phyloP scores from a whole-genome alignment of 2,329 filamentous ascomycete species.

The Dothiorella sarmentorum region DNA sequence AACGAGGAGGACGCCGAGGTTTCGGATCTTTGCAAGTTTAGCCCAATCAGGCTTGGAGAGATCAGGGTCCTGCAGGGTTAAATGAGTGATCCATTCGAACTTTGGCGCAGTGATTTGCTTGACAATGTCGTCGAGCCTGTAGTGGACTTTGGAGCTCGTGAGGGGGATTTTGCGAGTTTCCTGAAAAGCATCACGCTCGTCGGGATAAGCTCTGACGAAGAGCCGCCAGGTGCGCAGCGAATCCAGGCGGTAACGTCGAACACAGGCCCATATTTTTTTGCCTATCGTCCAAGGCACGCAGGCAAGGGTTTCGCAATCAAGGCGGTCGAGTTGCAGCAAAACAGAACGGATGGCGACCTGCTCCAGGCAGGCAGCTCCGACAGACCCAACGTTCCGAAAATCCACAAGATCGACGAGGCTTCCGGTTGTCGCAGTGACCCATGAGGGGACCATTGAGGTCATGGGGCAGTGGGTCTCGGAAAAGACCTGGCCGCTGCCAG shows the following conservation, averaged over 20 bases:
- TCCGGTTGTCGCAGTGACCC: constrained; percentile 4
- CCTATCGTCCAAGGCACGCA: constrained; percentile 9
- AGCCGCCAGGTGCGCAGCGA: constrained; percentile 9
- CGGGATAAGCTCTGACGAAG: constrained; percentile 4
- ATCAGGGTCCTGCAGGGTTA: neutral
- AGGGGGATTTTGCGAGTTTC: neutral
- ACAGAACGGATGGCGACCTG: constrained; percentile 7
- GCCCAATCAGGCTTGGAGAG: neutral
- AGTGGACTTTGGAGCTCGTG: neutral
- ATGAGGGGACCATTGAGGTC: constrained; percentile 6
- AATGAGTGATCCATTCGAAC: constrained; percentile 10
- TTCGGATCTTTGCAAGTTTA: neutral
- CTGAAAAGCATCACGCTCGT: constrained; percentile 1
- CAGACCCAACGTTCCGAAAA: neutral
- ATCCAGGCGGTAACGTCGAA: neutral
- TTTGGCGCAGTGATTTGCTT: neutral
- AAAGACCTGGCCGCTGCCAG: constrained; percentile 1
- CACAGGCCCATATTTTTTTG: neutral
- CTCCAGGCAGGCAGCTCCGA: neutral
- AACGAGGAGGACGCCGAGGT: neutral
- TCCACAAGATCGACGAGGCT: constrained; percentile 6
- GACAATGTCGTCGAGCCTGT: neutral
- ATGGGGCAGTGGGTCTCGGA: neutral
- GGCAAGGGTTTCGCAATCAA: neutral
- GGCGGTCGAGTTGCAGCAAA: constrained; percentile 2